Conservation (phyloP, 2,329 filamentous ascomycete genomes). For the Colletotrichum kahawae region DNA sequence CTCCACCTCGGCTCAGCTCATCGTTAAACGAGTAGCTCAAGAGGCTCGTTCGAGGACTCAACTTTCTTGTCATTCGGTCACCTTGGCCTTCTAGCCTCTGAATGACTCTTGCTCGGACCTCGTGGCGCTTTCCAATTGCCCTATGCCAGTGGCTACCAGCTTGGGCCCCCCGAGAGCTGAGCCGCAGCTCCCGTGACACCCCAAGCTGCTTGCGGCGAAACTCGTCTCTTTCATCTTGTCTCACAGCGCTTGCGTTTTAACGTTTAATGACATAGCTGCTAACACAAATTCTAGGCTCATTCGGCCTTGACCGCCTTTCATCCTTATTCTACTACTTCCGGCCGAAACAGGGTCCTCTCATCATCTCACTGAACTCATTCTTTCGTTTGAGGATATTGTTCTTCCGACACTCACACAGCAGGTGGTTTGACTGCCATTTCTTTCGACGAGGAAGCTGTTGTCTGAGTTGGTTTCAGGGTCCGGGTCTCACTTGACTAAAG, state of each 20-base stretch:
- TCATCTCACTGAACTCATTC: not conserved
- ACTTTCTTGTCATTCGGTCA: constrained; percentile 23
- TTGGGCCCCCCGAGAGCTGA: constrained; percentile 10
- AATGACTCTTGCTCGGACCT: constrained; percentile 12
- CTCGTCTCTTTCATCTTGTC: constrained; percentile 19
- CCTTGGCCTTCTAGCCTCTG: constrained; percentile 12
- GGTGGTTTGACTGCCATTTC: not conserved
- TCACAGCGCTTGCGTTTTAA: constrained; percentile 19
- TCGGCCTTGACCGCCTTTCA: constrained; percentile 29
- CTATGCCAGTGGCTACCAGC: constrained; percentile 8
- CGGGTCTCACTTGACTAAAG: not conserved
- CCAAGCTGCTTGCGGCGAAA: constrained; percentile 18
- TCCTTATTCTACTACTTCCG: constrained; percentile 7
- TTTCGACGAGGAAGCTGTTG: not conserved
- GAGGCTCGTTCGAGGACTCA: not conserved
- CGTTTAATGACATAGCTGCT: constrained; percentile 20
- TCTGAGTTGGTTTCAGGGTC: not conserved
- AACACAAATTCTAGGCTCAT: constrained; percentile 8
- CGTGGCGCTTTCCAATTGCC: constrained; percentile 6
- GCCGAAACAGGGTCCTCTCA: not conserved
- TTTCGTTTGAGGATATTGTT: not conserved
- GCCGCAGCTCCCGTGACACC: constrained; percentile 18
- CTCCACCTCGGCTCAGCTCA: not conserved
- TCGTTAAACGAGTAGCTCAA: not conserved
- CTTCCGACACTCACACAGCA: not conserved